Base-by-base conservation (phyloP, 1,284 basidiomycete genomes). In the Bjerkandera adusta region DNA sequence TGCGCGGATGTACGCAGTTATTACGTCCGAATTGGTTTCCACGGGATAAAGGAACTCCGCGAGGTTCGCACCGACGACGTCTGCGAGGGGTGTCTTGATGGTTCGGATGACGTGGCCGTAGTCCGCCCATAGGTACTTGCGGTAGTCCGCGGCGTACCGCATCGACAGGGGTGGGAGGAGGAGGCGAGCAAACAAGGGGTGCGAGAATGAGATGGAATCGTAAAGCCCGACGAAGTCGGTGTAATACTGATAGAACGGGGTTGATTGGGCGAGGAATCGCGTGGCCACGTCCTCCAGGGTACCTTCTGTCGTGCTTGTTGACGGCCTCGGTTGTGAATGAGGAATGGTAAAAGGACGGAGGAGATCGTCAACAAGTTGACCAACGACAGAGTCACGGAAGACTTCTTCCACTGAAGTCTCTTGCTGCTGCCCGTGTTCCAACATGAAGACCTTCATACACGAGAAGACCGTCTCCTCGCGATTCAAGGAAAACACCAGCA, bases 401-500 rank as follows among this genome's bases (percentile, higher is more conserved):
- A 91, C 81, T 55, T 92, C 89, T 34, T 75, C 75, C 4, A 66
- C 58, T 5, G 76, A 73, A 49, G 77, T 71, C 47, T 72, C 69
- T 43, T 80, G 73, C 5, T 71, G 65, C 53, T 83, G 79, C 1
- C 72, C 76, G 65, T 95, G 88, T 63, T 97, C 95, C 15, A 98
- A 80, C 92, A 97, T 94, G 68, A 92, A 95, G 11, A 97, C 83
- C 58, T 92, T 92, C 89, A 96, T 93, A 54, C 91, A 85, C 27
- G 77, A 80, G 55, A 96, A 87, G 3, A 85, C 68, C 1, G 74
- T 69, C 55, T 88, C 81, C 32, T 78, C 76, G 16, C 76, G 68
- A 13, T 65, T 69, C 55, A 82, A 62, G 3, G 67, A 64, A 47
- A 78, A 70, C 18, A 59, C 51, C 1, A 48, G 51, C 34, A 81